Conservation (phyloP, 352 stramenopile species). For the Pythium biforme region DNA sequence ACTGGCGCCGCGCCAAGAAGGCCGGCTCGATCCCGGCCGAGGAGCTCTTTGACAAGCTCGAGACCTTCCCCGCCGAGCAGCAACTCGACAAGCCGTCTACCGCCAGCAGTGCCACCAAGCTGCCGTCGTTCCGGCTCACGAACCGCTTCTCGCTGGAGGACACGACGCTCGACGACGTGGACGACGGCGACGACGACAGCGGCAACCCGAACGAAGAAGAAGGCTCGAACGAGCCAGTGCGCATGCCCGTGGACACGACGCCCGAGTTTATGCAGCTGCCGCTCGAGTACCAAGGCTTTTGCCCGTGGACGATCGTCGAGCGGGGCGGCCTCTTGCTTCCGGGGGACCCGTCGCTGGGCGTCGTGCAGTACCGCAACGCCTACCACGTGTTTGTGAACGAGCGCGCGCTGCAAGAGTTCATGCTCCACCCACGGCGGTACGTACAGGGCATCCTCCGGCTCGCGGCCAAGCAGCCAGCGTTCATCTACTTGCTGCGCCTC, state of each 20-base stretch:
- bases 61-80: conserved; percentile 55
- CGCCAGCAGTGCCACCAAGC: neutral
- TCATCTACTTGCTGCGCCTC: conserved; percentile 91
- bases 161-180: conserved; percentile 29
- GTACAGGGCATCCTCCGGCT: conserved; percentile 67
- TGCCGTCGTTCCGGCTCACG: conserved; percentile 30
- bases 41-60: conserved; percentile 67
- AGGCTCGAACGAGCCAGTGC: conserved; percentile 52
- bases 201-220: conserved; percentile 39
- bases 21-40: conserved; percentile 55
- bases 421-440: conserved; percentile 81
- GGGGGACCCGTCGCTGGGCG: conserved; percentile 89
- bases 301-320: conserved; percentile 90
- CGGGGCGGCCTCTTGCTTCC: conserved; percentile 88
- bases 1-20: conserved; percentile 50
- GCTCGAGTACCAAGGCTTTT: conserved; percentile 94
- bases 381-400: conserved; percentile 94
- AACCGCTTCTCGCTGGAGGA: conserved; percentile 38
- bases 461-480: conserved; percentile 75
- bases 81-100: conserved; percentile 18
- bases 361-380: conserved; percentile 86
- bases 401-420: conserved; percentile 85
- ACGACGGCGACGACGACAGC: conserved; percentile 8
- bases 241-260: conserved; percentile 90
- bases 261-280: conserved; percentile 94